Evolutionary conservation across 176 grass and related monocot genomes (phyloP), one percentile per base, ranked within the genome.

Genomic region (Cenchrus americanus): DNA sequence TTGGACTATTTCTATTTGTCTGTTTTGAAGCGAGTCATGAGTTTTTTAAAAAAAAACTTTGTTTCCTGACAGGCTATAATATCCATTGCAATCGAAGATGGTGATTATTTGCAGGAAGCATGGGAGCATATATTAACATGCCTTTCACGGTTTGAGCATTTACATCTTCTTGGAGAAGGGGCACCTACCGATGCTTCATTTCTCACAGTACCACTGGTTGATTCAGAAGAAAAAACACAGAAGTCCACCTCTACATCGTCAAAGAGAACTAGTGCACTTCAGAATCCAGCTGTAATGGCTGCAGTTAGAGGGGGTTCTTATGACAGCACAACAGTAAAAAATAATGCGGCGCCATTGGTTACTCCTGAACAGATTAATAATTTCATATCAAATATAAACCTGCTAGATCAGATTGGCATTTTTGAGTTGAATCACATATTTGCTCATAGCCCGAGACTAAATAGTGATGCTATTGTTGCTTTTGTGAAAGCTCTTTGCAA

Each of bases 341-440:
- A 80, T 65, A 91, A 91, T 80, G 89, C 80, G 10, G 88, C 93
- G 2, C 80, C 77, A 5, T 82, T 95, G 60, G 92, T 93, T 92
- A 93, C 93, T 64, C 69, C 93, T 78, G 96, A 99, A 48, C 96
- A 99, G 86, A 99, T 99, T 68, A 95, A 85, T 82, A 96, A 85
- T 78, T 95, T 99, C 51, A 93, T 96, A 83, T 96, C 93, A 76
- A 99, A 96, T 54, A 90, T 98, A 88, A 95, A 98, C 90, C 73
- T 99, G 59, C 76, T 99, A 77, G 96, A 99, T 22, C 96, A 99
- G 83, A 96, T 99, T 78, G 96, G 96, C 77, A 95, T 90, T 90
- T 93, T 93, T 78, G 96, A 99, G 83, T 83, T 99, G 76, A 99
- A 99, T 87, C 96, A 96, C 84, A 96, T 99, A 88, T 99, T 99